Percentiles rank a stretch among this genome's conserved stretches.
These are phyloP conservation scores for Calcarisporium arbuscula DNA, from an alignment of 2,329 filamentous ascomycete species.

Conservation along the genomic window DNA sequence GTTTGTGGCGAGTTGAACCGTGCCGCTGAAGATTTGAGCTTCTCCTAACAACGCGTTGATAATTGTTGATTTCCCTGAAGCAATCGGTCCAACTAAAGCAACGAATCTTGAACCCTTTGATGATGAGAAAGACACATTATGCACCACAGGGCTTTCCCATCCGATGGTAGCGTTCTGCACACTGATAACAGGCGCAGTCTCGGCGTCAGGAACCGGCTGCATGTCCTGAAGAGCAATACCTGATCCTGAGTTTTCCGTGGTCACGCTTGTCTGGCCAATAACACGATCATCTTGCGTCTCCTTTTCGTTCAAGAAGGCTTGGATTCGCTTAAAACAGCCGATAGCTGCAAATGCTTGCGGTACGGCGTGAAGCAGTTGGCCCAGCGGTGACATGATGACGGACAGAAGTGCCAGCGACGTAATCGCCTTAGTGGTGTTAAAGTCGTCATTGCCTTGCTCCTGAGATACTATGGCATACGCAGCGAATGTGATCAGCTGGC, in stretches of 20 bases:
- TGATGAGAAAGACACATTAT: conserved; percentile 7
- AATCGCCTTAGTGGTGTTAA: conserved; percentile 6
- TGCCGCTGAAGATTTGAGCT: conserved; percentile 13
- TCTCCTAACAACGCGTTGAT: conserved; percentile 24
- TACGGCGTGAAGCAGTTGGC: conserved; percentile 13
- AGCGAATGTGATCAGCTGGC: too few species aligned
- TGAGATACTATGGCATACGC: too few species aligned
- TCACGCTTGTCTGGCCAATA: too few species aligned
- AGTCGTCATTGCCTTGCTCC: conserved; percentile 6
- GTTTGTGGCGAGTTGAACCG: conserved; percentile 4
- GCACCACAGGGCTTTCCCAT: conserved; percentile 7
- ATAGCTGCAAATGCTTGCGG: conserved; percentile 14
- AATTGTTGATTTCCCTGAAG: conserved; percentile 21
- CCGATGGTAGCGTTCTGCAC: conserved; percentile 6
- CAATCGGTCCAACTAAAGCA: conserved; percentile 5
- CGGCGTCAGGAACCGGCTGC: too few species aligned
- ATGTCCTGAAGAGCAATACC: too few species aligned
- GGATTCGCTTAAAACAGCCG: conserved; percentile 17
- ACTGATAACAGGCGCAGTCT: conserved; percentile 5
- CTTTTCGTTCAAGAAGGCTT: conserved; percentile 7
- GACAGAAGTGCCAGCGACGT: conserved; percentile 8
- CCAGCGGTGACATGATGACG: conserved; percentile 14
- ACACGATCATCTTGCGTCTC: conserved; percentile 5
- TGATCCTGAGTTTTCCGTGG: too few species aligned
- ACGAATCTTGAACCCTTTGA: conserved; percentile 3